Base-by-base conservation (phyloP, 2,329 filamentous ascomycete genomes). In the Fusarium citri region DNA sequence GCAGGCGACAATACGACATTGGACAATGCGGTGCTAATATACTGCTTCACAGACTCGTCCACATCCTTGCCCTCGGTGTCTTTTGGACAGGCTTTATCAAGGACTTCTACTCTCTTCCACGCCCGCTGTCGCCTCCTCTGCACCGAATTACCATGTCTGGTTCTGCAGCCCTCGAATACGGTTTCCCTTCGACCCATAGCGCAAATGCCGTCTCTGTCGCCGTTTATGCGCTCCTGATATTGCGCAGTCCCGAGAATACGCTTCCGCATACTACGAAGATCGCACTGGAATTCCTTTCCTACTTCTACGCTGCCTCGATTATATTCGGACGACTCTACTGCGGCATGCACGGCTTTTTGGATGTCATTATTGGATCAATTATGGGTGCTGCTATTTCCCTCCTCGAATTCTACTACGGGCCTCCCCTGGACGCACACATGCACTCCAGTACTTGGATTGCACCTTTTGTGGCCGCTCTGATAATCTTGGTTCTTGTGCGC, bases 61-160 rank as follows among this genome's bases (percentile, higher is more conserved):
- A 94, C 77, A 91, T 95, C 64, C 85, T 95, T 60, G 93, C 92
- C 23, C 84, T 87, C 16, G 93, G 93, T 42, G 93, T 95, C 71
- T 94, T 94, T 81, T 91, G 92, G 80, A 97, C 93, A 60, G 96
- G 96, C 61, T 97, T 97, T 79, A 81, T 98, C 75, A 99, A 99
- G 79, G 96, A 99, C 80, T 86, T 98, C 80, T 88, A 95, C 75
- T 98, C 96, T 76, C 87, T 99, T 20, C 96, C 96, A 16, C 89
- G 96, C 28, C 96, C 96, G 3, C 84, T 98, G 23, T 98, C 94
- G 6, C 96, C 96, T 22, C 96, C 96, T 2, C 86, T 99, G 18
- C 91, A 97, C 64, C 90, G 96, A 55, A 98, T 99, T 78, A 98
- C 94, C 72, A 98, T 98, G 94, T 98, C 95, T 53, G 94, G 94